Conservation (phyloP, 164 flowering plant genomes). For the Pachysandra terminalis region DNA sequence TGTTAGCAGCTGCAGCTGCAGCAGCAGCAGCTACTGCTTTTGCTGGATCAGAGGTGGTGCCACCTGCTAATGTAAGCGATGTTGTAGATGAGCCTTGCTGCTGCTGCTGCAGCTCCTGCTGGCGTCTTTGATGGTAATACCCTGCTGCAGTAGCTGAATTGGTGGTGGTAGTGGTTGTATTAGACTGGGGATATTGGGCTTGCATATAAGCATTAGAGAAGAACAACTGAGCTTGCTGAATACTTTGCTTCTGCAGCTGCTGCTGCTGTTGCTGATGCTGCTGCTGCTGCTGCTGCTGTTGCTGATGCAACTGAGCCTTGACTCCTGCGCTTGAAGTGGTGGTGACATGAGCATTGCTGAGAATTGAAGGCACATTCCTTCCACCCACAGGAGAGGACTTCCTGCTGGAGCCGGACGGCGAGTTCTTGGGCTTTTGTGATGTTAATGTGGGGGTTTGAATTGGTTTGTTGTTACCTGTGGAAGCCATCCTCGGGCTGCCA, state of each 20-base stretch:
- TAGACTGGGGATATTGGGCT: slow-evolving; percentile 39
- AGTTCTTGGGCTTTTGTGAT: slow-evolving; percentile 49
- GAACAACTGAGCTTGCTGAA: slow-evolving; percentile 36
- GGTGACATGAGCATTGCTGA: slow-evolving; percentile 48
- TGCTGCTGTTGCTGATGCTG: slow-evolving; percentile 36
- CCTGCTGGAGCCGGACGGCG: slow-evolving; percentile 40
- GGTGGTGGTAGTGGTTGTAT: slow-evolving; percentile 16
- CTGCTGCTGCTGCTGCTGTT: slow-evolving; percentile 38
- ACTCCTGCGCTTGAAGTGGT: slow-evolving; percentile 28
- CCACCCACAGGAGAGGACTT: slow-evolving; percentile 80
- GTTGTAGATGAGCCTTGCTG: slow-evolving; percentile 33
- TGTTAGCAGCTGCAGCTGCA: slow-evolving; percentile 29
- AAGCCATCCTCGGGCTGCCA: slow-evolving; percentile 65
- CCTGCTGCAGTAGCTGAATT: slow-evolving; percentile 30
- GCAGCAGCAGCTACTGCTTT: no score
- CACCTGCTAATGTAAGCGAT: slow-evolving; percentile 29
- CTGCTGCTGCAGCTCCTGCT: slow-evolving; percentile 44
- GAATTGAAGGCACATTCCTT: slow-evolving; percentile 55
- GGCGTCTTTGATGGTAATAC: slow-evolving; percentile 49
- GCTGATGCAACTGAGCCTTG: slow-evolving; percentile 23
- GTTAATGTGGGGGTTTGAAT: slow-evolving; percentile 40
- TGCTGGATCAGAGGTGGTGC: slow-evolving; percentile 57
- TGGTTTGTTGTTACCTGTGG: slow-evolving; percentile 43
- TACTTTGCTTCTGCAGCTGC: slow-evolving; percentile 21
- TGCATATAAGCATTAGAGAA: slow-evolving; percentile 54